Evolutionary conservation across 306 rosid species (phyloP), one percentile per base, ranked within the genome.

Genomic region (Begonia peltatifolia): DNA sequence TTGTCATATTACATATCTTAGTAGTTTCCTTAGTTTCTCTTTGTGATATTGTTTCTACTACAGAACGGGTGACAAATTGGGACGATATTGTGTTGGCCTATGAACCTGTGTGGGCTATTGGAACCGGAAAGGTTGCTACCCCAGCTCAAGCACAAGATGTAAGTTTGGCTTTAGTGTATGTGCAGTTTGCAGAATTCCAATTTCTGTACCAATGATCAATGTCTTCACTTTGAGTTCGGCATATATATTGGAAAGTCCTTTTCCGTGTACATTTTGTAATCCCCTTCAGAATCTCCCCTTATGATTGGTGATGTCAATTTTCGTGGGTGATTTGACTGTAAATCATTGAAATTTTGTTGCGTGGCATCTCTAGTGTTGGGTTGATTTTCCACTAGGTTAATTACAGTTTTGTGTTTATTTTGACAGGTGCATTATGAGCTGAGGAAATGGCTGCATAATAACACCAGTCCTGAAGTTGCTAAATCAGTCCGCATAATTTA

Each of bases 81-180:
- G 72, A 58, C 20, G 61, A 63, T 22, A 47, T 64, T 59, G 72
- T 68, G n/a, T 65, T 63, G 67, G 74, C 79, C 35, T 69, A 77
- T 54, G 67, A 62, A 62, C 60, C 52, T 49, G 76, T 74, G 57
- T 71, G 80, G 80, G 76, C 80, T 10, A 75, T 75, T 60, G 80
- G 80, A 60, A 75, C 76, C 18, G 76, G 80, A 55, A 75, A 75
- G 64, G 80, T 75, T 67, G 80, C 80, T 17, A 63, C 54, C 63
- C 65, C 96, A 78, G 83, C 76, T 62, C 94, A 84, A 59, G 96
- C 94, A 44, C 94, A 83, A 72, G 87, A 83, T 78, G 96, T 83
- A 74, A 41, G 76, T 43, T 55, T 56, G 52, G 17, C 64, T 58
- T 6, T 22, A 2, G 10, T 9, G 9, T 12, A n/a, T 50, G 9